Evolutionary conservation across 306 rosid genomes (phyloP).

Genomic region (Purshia tridentata): DNA sequence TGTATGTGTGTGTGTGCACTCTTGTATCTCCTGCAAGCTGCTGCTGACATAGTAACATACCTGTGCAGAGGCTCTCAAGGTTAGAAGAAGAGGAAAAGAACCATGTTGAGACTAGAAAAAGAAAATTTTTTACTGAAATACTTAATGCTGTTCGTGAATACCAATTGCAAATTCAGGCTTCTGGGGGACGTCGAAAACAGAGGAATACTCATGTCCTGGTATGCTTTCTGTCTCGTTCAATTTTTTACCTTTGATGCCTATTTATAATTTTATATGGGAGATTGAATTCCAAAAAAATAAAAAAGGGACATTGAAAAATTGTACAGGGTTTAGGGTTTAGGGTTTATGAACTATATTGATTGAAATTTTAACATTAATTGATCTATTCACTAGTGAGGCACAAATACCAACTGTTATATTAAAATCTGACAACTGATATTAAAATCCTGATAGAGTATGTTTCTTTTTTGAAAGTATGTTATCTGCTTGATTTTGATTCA

Average conservation of each 20-base stretch:
- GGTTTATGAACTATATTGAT: neutral
- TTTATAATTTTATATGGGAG: neutral
- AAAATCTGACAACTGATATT: neutral
- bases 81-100: slow-evolving; percentile 87
- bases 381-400: neutral
- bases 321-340: no score
- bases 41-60: slow-evolving; percentile 32
- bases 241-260: neutral
- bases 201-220: slow-evolving; percentile 89
- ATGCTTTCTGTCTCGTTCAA: slow-evolving; percentile 19
- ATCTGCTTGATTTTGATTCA: neutral
- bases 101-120: slow-evolving; percentile 78
- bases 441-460: neutral
- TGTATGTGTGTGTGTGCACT: slow-evolving; percentile 8
- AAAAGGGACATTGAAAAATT: neutral
- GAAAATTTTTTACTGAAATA: slow-evolving; percentile 85
- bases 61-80: slow-evolving; percentile 87
- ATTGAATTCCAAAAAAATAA: no score
- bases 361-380: neutral
- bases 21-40: slow-evolving; percentile 10
- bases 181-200: slow-evolving; percentile 89
- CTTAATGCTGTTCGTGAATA: slow-evolving; percentile 93
- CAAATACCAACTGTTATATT: neutral
- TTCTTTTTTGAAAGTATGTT: neutral
- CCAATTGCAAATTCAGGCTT: slow-evolving; percentile 90